A percentile compares a stretch with the other conserved stretches of the same genome.
phyloP scores from a whole-genome alignment of 129 eudicot species.

The Scalesia atractyloides region DNA sequence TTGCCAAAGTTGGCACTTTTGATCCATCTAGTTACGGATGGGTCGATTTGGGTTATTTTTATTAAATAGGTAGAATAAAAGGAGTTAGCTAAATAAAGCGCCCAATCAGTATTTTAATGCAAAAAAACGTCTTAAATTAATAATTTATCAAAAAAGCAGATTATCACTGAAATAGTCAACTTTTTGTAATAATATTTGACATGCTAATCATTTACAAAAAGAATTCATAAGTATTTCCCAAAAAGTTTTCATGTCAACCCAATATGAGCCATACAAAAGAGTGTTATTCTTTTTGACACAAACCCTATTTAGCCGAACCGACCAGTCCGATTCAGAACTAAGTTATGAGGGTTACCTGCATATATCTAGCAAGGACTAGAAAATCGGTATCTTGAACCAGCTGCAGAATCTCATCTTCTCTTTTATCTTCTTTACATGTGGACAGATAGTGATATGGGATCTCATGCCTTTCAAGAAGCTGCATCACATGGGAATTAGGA shows the following conservation, averaged over 20 bases:
- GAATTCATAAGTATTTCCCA: not conserved
- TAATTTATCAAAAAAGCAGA: not conserved
- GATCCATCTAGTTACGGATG: not conserved
- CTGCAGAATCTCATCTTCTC: slow-evolving; percentile 69
- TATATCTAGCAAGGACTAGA: slow-evolving; percentile 94
- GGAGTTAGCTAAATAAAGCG: not conserved
- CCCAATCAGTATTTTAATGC: not conserved
- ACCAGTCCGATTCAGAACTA: not conserved
- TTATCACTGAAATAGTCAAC: not conserved
- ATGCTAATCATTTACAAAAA: not conserved
- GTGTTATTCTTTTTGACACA: not conserved
- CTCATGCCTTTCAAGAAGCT: slow-evolving; percentile 78
- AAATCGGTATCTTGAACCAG: slow-evolving; percentile 89
- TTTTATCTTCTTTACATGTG: slow-evolving; percentile 45
- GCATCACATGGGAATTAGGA: slow-evolving; percentile 77
- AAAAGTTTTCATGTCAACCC: not conserved
- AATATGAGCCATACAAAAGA: not conserved
- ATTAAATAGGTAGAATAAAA: not conserved
- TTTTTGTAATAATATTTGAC: not conserved
- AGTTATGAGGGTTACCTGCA: slow-evolving; percentile 70
- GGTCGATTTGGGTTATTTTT: not conserved
- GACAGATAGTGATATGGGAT: slow-evolving; percentile 72
- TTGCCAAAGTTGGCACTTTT: not conserved
- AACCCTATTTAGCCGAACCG: not conserved
- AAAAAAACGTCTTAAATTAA: not conserved